Conservation (phyloP, 1,284 basidiomycete genomes). For the Irpex sp. region DNA sequence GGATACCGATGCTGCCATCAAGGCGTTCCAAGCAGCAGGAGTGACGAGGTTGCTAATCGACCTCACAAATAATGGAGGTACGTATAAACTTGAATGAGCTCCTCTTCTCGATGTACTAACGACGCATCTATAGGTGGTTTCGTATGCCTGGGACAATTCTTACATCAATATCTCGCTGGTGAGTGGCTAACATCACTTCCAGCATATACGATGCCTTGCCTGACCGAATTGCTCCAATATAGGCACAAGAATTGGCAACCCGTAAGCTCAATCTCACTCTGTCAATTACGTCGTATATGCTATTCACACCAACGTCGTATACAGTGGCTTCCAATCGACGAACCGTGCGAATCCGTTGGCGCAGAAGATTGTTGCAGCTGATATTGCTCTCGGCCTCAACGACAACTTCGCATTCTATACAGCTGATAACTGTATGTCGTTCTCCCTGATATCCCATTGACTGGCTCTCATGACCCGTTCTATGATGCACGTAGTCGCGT, state of each 20-base stretch:
- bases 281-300: background rate
- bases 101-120: background rate
- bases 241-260: slow-evolving; percentile 34
- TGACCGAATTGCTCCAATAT: background rate
- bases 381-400: slow-evolving; percentile 41
- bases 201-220: background rate
- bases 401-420: slow-evolving; percentile 37
- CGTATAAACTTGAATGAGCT: slow-evolving; percentile 1
- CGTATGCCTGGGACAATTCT: slow-evolving; percentile 54
- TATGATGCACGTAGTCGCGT: slow-evolving; percentile 34
- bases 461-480: background rate
- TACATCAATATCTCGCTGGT: slow-evolving; percentile 52
- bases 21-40: slow-evolving; percentile 40
- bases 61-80: slow-evolving; percentile 57
- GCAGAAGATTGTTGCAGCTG: slow-evolving; percentile 47
- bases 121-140: slow-evolving; percentile 40
- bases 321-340: slow-evolving; percentile 49
- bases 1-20: slow-evolving; percentile 43
- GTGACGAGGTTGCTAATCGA: slow-evolving; percentile 52
- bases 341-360: slow-evolving; percentile 50
- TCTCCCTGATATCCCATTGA: background rate
- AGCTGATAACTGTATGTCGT: slow-evolving; percentile 42
- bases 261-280: slow-evolving; percentile 32
- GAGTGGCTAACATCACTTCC: background rate
- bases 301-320: background rate